These are phyloP conservation scores for Chytridium lagenaria DNA, from an alignment of 371 early-diverging fungal genomes.

Conservation along the genomic window DNA sequence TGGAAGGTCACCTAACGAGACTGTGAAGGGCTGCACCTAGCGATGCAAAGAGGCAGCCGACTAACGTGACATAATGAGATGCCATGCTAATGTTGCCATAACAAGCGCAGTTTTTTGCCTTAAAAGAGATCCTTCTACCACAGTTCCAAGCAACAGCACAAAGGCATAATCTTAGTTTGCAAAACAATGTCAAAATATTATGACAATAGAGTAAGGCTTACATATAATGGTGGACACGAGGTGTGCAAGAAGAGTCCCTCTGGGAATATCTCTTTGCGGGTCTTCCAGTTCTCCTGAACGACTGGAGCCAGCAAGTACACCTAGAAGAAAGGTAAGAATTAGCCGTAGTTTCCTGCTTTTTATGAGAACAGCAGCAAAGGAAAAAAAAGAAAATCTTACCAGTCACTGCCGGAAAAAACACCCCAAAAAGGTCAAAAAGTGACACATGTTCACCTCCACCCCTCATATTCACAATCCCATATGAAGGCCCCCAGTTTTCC, in stretches of 20 bases:
- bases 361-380: too few species aligned
- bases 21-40: conserved; percentile 40
- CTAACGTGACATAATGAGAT: conserved; percentile 21
- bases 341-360: too few species aligned
- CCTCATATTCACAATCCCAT: conserved; percentile 9
- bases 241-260: conserved; percentile 39
- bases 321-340: conserved; percentile 8
- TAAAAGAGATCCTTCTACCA: conserved; percentile 23
- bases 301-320: conserved; percentile 42
- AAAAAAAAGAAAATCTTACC: conserved; percentile 21
- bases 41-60: conserved; percentile 25
- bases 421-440: conserved; percentile 35
- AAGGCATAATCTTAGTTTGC: conserved; percentile 23
- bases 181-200: not conserved
- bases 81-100: conserved; percentile 35
- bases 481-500: conserved; percentile 24
- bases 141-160: conserved; percentile 24
- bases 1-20: conserved; percentile 11
- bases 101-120: conserved; percentile 13
- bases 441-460: not conserved
- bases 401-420: conserved; percentile 47
- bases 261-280: conserved; percentile 35
- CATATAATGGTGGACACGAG: conserved; percentile 29
- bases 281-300: conserved; percentile 31
- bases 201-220: conserved; percentile 11